A percentile compares a stretch with the other conserved stretches of the same genome.
Conservation (phyloP, 2,329 filamentous ascomycete genomes). For the Venturia effusa region DNA sequence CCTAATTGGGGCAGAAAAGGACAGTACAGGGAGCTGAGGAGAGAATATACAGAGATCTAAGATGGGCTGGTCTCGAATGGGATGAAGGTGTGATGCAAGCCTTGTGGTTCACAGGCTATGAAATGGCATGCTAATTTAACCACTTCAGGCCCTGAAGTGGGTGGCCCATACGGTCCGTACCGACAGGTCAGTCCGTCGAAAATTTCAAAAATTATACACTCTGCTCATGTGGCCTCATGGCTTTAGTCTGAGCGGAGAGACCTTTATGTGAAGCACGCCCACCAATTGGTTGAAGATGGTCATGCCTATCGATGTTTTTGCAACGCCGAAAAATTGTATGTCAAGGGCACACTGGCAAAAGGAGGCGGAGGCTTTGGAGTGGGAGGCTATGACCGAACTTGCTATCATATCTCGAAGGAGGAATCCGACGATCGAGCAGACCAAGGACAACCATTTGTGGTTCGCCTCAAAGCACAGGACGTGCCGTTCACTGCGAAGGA, state of each 20-base stretch:
- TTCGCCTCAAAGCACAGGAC: constrained; percentile 60
- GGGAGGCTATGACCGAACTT: constrained; percentile 55
- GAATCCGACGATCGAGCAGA: constrained; percentile 63
- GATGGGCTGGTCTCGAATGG: constrained; percentile 85
- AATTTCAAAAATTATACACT: neutral
- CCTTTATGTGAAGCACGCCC: constrained; percentile 61
- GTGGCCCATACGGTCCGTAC: constrained; percentile 76
- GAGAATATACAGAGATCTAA: constrained; percentile 65
- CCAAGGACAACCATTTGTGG: constrained; percentile 59
- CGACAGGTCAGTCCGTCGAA: constrained; percentile 50
- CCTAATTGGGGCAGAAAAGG: constrained; percentile 52
- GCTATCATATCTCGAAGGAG: constrained; percentile 51
- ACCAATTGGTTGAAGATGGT: constrained; percentile 56
- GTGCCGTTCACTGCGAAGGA: constrained; percentile 59
- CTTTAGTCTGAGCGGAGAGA: constrained; percentile 63
- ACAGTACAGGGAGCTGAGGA: constrained; percentile 71
- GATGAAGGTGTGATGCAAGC: constrained; percentile 60
- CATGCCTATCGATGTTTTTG: constrained; percentile 94
- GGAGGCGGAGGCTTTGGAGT: constrained; percentile 46
- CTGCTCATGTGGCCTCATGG: neutral
- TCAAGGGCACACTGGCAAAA: constrained; percentile 53
- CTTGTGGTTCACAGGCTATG: neutral
- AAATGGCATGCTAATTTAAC: constrained; percentile 6
- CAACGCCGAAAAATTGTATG: constrained; percentile 56
- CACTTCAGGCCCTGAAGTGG: constrained; percentile 59